phyloP scores from a whole-genome alignment of 2,329 filamentous ascomycete species.

The Fusarium sterilihyphosum region DNA sequence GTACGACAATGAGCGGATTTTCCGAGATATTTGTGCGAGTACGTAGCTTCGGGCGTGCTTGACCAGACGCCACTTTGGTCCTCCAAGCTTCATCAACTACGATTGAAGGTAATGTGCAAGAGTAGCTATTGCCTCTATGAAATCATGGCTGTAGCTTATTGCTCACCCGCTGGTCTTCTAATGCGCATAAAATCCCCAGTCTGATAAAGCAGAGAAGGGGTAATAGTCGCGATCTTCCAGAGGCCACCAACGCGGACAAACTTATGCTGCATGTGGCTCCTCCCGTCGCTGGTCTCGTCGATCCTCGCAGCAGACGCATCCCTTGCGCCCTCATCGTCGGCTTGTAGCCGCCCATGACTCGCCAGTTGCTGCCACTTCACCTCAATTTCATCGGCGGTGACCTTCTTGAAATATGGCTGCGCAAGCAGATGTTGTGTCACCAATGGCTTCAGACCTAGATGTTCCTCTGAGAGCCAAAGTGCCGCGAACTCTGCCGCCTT shows the following conservation, averaged over 20 bases:
- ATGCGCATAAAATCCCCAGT: background rate
- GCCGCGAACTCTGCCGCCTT: background rate
- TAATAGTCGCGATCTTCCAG: background rate
- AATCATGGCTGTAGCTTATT: background rate
- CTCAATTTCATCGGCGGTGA: background rate
- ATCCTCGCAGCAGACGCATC: background rate
- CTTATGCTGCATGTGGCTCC: background rate
- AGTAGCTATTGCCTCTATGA: background rate
- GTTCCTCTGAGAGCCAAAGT: background rate
- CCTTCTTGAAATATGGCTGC: background rate
- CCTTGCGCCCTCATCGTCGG: accelerated
- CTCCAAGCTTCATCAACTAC: background rate
- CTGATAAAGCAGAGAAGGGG: background rate
- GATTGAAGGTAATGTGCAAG: no score
- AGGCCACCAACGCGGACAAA: background rate
- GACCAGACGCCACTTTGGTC: background rate
- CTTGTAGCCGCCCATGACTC: background rate
- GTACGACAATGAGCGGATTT: background rate
- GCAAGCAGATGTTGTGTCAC: background rate
- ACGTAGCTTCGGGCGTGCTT: background rate
- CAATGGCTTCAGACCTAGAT: background rate
- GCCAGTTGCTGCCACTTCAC: background rate
- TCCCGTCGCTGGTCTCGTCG: background rate
- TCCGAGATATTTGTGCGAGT: accelerated
- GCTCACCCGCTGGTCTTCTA: background rate